Conservation (phyloP, 2,329 filamentous ascomycete species). For the Didymella segeticola region DNA sequence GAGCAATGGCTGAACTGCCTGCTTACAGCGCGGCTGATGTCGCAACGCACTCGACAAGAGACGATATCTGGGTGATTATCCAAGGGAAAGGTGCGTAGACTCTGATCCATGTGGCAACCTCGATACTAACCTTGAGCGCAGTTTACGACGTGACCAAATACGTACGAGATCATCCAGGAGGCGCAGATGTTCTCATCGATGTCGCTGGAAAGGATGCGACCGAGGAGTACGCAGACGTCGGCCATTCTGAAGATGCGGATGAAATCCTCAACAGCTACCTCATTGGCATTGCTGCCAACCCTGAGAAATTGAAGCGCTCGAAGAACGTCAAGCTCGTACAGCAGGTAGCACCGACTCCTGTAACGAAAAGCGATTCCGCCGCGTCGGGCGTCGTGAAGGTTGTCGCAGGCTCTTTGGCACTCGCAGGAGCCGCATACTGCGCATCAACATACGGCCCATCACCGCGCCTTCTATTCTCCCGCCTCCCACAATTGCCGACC, state of each 20-base stretch:
- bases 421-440: constrained; percentile 20
- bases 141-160: constrained; percentile 68
- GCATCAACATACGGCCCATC: constrained; percentile 20
- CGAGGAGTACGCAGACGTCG: constrained; percentile 52
- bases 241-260: constrained; percentile 55
- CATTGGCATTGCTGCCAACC: constrained; percentile 31
- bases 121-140: constrained; percentile 16
- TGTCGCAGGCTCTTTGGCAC: constrained; percentile 14
- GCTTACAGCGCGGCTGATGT: constrained; percentile 50
- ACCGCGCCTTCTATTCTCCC: constrained; percentile 15
- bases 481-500: constrained; percentile 5
- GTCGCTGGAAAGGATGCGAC: constrained; percentile 54
- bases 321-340: constrained; percentile 49
- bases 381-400: constrained; percentile 15
- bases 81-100: constrained; percentile 51
- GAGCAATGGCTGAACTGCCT: constrained; percentile 24
- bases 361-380: constrained; percentile 2
- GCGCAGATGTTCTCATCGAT: constrained; percentile 50
- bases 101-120: background rate
- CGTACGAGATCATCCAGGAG: constrained; percentile 63
- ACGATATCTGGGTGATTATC: constrained; percentile 63
- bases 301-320: constrained; percentile 22
- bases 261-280: constrained; percentile 50
- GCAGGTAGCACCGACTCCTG: constrained; percentile 28
- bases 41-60: constrained; percentile 56